Percentiles rank a stretch among this genome's conserved stretches.
Evolutionary conservation across 2,329 filamentous ascomycete species (phyloP).

Genomic region (Rhynchosporium secalis): DNA sequence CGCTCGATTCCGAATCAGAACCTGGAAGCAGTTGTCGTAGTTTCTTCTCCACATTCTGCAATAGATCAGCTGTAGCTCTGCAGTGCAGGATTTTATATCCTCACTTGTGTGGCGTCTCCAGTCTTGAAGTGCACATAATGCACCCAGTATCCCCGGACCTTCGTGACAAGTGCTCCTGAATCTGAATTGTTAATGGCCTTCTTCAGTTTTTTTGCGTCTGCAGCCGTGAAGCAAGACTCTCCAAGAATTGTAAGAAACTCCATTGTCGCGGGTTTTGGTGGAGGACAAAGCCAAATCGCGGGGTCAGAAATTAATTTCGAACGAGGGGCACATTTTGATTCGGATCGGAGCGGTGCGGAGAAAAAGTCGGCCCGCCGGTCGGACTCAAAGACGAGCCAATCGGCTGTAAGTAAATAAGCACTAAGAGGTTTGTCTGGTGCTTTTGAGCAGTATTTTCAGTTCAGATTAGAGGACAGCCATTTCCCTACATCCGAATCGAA

Average conservation of each 20-base stretch:
- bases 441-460: no score
- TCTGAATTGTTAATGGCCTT: slow-evolving; percentile 26
- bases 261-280: slow-evolving; percentile 23
- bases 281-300: slow-evolving; percentile 3
- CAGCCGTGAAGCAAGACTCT: slow-evolving; percentile 36
- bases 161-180: slow-evolving; percentile 27
- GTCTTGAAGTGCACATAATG: slow-evolving; percentile 37
- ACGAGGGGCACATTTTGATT: slow-evolving; percentile 9
- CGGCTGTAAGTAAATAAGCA: not conserved
- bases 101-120: slow-evolving; percentile 20
- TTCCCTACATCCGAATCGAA: no score
- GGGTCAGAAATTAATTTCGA: slow-evolving; percentile 5
- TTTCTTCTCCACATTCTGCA: slow-evolving; percentile 29
- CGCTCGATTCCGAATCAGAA: slow-evolving; percentile 16
- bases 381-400: not conserved
- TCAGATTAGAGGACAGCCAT: no score
- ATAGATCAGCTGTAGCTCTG: slow-evolving; percentile 16
- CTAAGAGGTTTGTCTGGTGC: not conserved
- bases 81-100: slow-evolving; percentile 1
- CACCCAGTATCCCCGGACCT: slow-evolving; percentile 35
- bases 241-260: slow-evolving; percentile 35
- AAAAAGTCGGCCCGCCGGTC: not conserved
- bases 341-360: not conserved
- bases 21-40: slow-evolving; percentile 35
- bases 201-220: slow-evolving; percentile 36